phyloP scores from a whole-genome alignment of 805 yeast species.

The Metschnikowia drakensbergensis region DNA sequence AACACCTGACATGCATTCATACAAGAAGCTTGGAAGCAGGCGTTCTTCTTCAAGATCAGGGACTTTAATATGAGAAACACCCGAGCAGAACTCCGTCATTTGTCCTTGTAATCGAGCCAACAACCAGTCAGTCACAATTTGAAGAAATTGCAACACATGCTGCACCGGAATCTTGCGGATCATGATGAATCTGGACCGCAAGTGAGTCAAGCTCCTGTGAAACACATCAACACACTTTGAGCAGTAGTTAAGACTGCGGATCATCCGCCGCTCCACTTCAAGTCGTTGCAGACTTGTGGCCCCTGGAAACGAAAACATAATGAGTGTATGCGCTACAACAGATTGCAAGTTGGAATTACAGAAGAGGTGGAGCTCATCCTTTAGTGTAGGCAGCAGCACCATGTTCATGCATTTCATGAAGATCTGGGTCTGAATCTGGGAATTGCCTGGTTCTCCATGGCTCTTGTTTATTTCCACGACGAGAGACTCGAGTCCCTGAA shows the following conservation, averaged over 20 bases:
- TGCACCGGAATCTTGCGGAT: slow-evolving; percentile 41
- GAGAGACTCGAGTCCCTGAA: slow-evolving; percentile 9
- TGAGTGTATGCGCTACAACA: slow-evolving; percentile 50
- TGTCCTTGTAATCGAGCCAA: slow-evolving; percentile 13
- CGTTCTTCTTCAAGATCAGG: not conserved
- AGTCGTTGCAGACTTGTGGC: slow-evolving; percentile 29
- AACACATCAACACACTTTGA: slow-evolving; percentile 51
- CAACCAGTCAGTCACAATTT: slow-evolving; percentile 37
- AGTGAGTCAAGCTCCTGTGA: slow-evolving; percentile 48
- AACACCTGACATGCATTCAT: slow-evolving; percentile 53
- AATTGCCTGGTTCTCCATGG: slow-evolving; percentile 26
- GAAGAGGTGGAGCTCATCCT: slow-evolving; percentile 44
- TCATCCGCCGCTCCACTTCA: slow-evolving; percentile 39
- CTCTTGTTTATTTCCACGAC: slow-evolving; percentile 23
- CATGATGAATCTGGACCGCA: slow-evolving; percentile 50
- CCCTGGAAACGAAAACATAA: slow-evolving; percentile 55
- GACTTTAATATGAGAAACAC: slow-evolving; percentile 3
- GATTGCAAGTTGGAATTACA: slow-evolving; percentile 50
- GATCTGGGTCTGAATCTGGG: slow-evolving; percentile 26
- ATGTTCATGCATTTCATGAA: slow-evolving; percentile 22
- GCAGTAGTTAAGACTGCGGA: slow-evolving; percentile 45
- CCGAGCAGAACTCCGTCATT: slow-evolving; percentile 7
- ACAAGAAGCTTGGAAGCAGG: slow-evolving; percentile 18
- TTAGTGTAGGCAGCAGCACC: slow-evolving; percentile 15
- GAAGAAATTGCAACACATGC: slow-evolving; percentile 30